phyloP scores from a whole-genome alignment of 768 basidiomycete species.

The Jaapia argillacea region DNA sequence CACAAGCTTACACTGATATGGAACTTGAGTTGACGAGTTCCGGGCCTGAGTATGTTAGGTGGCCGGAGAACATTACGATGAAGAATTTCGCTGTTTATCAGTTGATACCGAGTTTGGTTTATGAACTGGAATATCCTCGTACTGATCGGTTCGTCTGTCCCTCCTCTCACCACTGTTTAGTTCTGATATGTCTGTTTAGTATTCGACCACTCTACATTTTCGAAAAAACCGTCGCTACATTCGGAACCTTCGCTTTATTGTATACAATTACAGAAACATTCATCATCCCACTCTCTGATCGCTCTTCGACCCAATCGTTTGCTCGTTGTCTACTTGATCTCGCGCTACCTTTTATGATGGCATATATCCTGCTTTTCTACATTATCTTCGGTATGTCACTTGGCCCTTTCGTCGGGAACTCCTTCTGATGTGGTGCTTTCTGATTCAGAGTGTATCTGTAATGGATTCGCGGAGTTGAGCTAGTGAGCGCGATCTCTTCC shows the following conservation, averaged over 20 bases:
- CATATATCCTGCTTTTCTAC: conserved; percentile 80
- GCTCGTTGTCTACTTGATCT: conserved; percentile 73
- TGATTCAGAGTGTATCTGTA: conserved; percentile 83
- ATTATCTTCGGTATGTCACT: conserved; percentile 64
- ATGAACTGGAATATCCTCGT: conserved; percentile 93
- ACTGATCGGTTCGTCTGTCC: conserved; percentile 57
- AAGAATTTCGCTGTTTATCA: conserved; percentile 80
- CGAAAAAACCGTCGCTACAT: conserved; percentile 71
- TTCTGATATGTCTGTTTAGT: conserved; percentile 17
- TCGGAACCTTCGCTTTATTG: conserved; percentile 92
- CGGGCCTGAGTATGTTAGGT: conserved; percentile 58
- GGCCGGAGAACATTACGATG: conserved; percentile 79
- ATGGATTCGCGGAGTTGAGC: conserved; percentile 89
- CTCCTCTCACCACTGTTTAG: background rate
- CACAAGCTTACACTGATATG: conserved; percentile 68
- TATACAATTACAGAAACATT: conserved; percentile 91
- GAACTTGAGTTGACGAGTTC: conserved; percentile 65
- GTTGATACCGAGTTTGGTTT: conserved; percentile 86
- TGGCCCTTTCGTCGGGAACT: too few relatives aligned
- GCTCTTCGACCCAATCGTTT: conserved; percentile 60
- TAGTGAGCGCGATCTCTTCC: conserved; percentile 39
- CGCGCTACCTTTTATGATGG: conserved; percentile 87
- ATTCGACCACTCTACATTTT: conserved; percentile 72
- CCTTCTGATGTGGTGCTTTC: conserved; percentile 4
- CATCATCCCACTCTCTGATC: conserved; percentile 73